Evolutionary conservation across 139 green algal species (phyloP).

Genomic region (Nannochloris sp.): DNA sequence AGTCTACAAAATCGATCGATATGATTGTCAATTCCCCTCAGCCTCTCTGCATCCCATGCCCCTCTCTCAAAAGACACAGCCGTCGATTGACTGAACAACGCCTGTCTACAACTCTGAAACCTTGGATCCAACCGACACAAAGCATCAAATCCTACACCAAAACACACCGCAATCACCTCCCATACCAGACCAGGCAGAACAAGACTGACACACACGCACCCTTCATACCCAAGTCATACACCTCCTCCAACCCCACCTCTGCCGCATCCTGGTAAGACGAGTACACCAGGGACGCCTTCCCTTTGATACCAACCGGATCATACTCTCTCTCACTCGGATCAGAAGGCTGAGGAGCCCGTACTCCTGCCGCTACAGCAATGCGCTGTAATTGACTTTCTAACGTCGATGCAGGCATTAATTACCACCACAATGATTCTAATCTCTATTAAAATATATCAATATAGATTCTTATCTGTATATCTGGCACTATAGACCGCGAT

Average conservation of each 20-base stretch:
- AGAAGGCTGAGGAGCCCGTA: not conserved
- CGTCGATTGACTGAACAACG: slow-evolving; percentile 52
- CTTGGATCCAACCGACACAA: slow-evolving; percentile 51
- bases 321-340: not conserved
- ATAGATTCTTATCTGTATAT: not conserved
- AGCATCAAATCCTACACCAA: slow-evolving; percentile 62
- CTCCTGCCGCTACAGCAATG: slow-evolving; percentile 16
- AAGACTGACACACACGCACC: slow-evolving; percentile 17
- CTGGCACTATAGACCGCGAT: not conserved
- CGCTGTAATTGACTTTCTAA: slow-evolving; percentile 27
- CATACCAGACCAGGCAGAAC: not conserved
- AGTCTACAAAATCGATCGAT: slow-evolving; percentile 59
- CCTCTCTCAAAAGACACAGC: no score
- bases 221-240: slow-evolving; percentile 35
- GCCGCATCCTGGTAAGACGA: slow-evolving; percentile 37
- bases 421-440: not conserved
- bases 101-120: slow-evolving; percentile 51
- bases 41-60: slow-evolving; percentile 9
- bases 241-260: slow-evolving; percentile 46
- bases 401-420: slow-evolving; percentile 21
- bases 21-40: slow-evolving; percentile 20
- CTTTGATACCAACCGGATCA: slow-evolving; percentile 1
- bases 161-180: not conserved
- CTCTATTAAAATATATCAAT: not conserved
- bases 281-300: slow-evolving; percentile 57